Base-by-base conservation (phyloP, 331 rosid species). In the Dryas integrifolia region DNA sequence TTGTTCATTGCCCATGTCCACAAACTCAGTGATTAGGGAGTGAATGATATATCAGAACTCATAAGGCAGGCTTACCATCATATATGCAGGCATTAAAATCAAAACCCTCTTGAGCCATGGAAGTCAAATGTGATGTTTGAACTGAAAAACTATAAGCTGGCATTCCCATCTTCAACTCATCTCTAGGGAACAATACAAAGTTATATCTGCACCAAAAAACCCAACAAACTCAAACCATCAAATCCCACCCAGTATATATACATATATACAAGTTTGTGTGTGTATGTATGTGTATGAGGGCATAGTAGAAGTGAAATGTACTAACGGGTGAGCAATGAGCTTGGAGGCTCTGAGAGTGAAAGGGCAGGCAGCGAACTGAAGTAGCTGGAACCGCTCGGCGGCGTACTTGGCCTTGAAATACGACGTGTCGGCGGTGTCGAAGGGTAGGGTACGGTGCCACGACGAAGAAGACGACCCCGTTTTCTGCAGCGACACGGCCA, bases 31-130 rank as follows among this genome's bases (percentile, higher is more conserved):
- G 18, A 21, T 18, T 10, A 6, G 16, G 14, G 35, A 76, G 50
- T 51, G 12, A 69, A 51, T 61, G 4, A 74, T 4, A 46, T 6
- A 47, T 4, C 9, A 82, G 24, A 21, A 21, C 24, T 21, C 24
- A 21, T 11, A 50, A 86, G 63, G 38, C 4, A 46, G 70, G 61
- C 82, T 76, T 80, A 94, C 98, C 98, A 52, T 89, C 85, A 51
- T 91, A 86, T 51, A 94, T 79, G 79, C 96, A 91, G 55, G 90
- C 83, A 86, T 89, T 92, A 83, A 94, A 94, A 75, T 94, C 97
- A 61, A 91, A 88, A 67, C 97, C 95, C 73, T 86, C 86, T 49
- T 81, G 79, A 70, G 97, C 98, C 90, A 89, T 85, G 58, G 91
- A 84, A 0, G 89, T 77, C 75, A 94, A 74, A 79, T 81, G 82